Percentiles rank a stretch among this genome's conserved stretches.
Conservation (phyloP, 2,329 filamentous ascomycete genomes). For the Xylogone sp. region DNA sequence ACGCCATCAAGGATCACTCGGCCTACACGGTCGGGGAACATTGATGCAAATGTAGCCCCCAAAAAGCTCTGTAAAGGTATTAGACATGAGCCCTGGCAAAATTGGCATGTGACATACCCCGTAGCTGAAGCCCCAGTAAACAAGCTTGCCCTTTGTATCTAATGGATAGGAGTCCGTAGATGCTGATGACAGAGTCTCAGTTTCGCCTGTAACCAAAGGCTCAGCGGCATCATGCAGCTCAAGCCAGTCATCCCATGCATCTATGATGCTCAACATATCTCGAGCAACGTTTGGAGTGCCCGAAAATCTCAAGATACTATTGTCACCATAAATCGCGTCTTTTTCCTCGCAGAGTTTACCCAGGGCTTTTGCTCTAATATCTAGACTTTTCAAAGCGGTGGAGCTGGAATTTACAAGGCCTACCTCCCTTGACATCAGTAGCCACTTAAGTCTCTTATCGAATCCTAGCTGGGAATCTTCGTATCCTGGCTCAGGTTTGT, state of each 20-base stretch:
- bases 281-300: conserved; percentile 30
- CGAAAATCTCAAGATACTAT: conserved; percentile 24
- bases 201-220: neutral
- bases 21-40: conserved; percentile 39
- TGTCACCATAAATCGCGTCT: conserved; percentile 19
- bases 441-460: conserved; percentile 17
- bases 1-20: conserved; percentile 34
- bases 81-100: conserved; percentile 26
- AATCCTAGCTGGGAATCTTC: conserved; percentile 31
- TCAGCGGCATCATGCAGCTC: neutral
- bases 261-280: conserved; percentile 33
- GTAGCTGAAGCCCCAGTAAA: conserved; percentile 50
- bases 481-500: conserved; percentile 28
- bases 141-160: conserved; percentile 22
- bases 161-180: neutral
- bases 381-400: conserved; percentile 42
- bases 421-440: conserved; percentile 14
- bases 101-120: conserved; percentile 18
- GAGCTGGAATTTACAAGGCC: conserved; percentile 44
- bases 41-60: conserved; percentile 40
- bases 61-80: conserved; percentile 22
- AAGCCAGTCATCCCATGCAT: conserved; percentile 26
- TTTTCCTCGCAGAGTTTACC: conserved; percentile 37
- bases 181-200: neutral
- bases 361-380: conserved; percentile 37